These are phyloP conservation scores for Solidago caesia DNA, from an alignment of 129 eudicot species.

Conservation along the genomic window DNA sequence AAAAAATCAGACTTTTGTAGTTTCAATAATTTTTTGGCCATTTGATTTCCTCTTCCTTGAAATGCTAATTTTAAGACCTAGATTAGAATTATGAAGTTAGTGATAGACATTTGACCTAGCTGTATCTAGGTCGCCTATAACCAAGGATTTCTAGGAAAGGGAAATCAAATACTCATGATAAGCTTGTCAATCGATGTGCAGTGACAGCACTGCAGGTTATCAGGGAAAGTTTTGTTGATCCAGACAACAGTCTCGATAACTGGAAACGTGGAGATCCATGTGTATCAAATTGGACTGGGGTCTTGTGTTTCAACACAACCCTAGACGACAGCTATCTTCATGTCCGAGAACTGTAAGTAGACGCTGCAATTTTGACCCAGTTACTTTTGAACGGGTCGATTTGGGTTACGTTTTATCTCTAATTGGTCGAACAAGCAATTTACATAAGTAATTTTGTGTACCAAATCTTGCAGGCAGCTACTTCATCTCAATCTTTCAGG, in stretches of 20 bases:
- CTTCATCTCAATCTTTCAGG: constrained; percentile 57
- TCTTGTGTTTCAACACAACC: constrained; percentile 64
- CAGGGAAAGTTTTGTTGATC: constrained; percentile 57
- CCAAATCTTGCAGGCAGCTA: constrained; percentile 51
- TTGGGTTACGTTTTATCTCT: constrained; percentile 5
- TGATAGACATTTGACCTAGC: no score
- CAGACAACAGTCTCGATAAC: constrained; percentile 41
- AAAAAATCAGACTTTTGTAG: background rate
- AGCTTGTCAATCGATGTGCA: constrained; percentile 37
- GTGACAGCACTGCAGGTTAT: constrained; percentile 69
- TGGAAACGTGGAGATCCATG: constrained; percentile 90
- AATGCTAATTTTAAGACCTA: no score
- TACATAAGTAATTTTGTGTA: background rate
- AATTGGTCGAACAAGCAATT: background rate
- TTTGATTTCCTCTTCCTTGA: background rate
- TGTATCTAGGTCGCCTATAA: no score
- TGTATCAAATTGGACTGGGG: constrained; percentile 79
- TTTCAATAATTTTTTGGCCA: no score
- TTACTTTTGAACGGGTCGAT: background rate
- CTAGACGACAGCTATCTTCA: constrained; percentile 62
- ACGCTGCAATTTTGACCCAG: background rate
- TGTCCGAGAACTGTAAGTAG: constrained; percentile 71
- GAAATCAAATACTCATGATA: constrained; percentile 10
- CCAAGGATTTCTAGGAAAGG: background rate
- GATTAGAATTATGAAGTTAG: no score